phyloP scores from a whole-genome alignment of 208 protist genomes.

The Leptomonas pyrrhocoris region DNA sequence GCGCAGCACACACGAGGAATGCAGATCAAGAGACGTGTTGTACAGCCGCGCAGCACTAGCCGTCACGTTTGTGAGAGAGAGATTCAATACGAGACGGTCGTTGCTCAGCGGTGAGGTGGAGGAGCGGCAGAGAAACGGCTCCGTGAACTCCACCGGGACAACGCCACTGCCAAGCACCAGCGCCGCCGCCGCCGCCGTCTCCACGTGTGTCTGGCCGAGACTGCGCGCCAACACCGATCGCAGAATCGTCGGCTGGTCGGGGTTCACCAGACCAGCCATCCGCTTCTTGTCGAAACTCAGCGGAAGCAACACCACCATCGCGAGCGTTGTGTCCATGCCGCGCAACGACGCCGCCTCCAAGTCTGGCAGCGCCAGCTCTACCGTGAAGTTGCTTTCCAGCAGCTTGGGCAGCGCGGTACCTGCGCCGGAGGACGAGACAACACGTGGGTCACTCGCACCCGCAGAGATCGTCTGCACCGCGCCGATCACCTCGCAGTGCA shows the following conservation, averaged over 20 bases:
- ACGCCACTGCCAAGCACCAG: constrained; percentile 53
- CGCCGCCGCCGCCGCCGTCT: constrained; percentile 21
- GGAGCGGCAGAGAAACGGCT: constrained; percentile 55
- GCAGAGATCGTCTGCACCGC: constrained; percentile 13
- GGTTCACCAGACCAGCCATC: background rate
- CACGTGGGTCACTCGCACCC: constrained; percentile 12
- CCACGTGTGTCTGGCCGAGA: constrained; percentile 33
- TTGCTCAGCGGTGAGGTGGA: constrained; percentile 50
- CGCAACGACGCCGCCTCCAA: constrained; percentile 23
- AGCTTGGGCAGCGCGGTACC: constrained; percentile 1
- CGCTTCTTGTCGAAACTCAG: constrained; percentile 9
- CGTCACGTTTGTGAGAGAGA: constrained; percentile 63
- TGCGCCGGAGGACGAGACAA: constrained; percentile 5
- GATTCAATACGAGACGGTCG: constrained; percentile 60
- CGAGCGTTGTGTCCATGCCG: constrained; percentile 25
- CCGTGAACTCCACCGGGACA: constrained; percentile 37
- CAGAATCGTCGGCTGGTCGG: constrained; percentile 27
- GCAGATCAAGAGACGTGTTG: constrained; percentile 66
- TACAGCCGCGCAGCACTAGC: constrained; percentile 46
- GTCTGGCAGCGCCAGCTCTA: constrained; percentile 31
- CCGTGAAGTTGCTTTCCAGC: constrained; percentile 31
- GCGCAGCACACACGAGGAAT: constrained; percentile 53
- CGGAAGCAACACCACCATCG: constrained; percentile 34
- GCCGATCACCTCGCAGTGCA: constrained; percentile 36
- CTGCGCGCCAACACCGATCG: constrained; percentile 32